Evolutionary conservation across 2,329 filamentous ascomycete genomes (phyloP), one percentile per base, ranked within the genome.

Genomic region (Diaporthe capsici): DNA sequence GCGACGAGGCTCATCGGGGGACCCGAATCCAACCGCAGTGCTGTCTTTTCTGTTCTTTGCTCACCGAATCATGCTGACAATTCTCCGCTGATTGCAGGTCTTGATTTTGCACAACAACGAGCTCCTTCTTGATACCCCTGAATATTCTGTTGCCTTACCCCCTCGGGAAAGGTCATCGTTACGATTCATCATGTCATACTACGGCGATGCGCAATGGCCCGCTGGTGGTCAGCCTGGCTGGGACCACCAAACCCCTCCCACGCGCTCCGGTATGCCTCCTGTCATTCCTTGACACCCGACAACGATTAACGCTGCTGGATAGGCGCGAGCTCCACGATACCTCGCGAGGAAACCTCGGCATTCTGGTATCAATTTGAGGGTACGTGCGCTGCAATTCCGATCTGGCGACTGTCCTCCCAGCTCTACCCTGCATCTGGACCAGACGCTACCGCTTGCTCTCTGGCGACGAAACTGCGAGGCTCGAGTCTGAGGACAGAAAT

Each of bases 311-410:
- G n/a, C 22, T 25, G 6, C 42, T 15, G 68, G 31, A 51, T 75
- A 84, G 82, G 82, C 76, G 80, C 83, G 47, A 84, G 80, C 78
- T 84, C 83, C 8, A 80, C 80, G 31, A 81, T 84, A 72, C 83
- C 83, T 13, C 79, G 81, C 70, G 81, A 83, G 74, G 83, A 82
- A 57, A 76, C 82, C 28, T 73, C 80, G 22, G 83, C 83, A 12
- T 85, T 85, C 72, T 73, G 78, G 60, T 81, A 84, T 74, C 83
- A 85, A 72, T 74, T 84, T 42, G 83, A 85, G 79, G 83, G 83
- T 84, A 83, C 71, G 83, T 83, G 49, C 71, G 60, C 78, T 81
- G n/a, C 61, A 68, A 47, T n/a, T 12, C 47, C 34, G 49, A 22
- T 22, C 47, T 47, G 65, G 47, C 47, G 31, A 51, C 44, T 20